Evolutionary conservation across 2,329 filamentous ascomycete species (phyloP).

Genomic region (Chrysoporthe deuterocubensis): DNA sequence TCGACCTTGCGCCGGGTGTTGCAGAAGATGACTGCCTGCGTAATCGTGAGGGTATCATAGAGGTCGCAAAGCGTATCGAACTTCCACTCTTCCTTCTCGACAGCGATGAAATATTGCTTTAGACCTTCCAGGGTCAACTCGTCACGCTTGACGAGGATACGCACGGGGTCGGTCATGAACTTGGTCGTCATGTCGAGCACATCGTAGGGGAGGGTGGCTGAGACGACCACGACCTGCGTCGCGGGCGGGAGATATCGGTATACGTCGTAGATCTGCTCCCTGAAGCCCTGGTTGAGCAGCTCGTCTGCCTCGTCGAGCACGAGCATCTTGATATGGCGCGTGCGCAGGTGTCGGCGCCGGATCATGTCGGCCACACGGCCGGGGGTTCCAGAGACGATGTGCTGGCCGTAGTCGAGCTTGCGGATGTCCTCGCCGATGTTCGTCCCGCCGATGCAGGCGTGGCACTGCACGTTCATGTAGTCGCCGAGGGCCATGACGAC

Average conservation of each 20-base stretch:
- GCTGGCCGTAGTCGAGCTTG: slow-evolving; percentile 91
- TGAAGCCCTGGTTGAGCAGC: slow-evolving; percentile 95
- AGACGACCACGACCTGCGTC: slow-evolving; percentile 97
- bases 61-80: slow-evolving; percentile 97
- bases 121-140: slow-evolving; percentile 99
- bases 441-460: slow-evolving; percentile 98
- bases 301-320: slow-evolving; percentile 99
- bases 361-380: slow-evolving; percentile 99
- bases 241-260: slow-evolving; percentile 98
- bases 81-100: slow-evolving; percentile 99
- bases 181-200: slow-evolving; percentile 99
- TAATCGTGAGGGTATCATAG: slow-evolving; percentile 99
- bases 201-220: slow-evolving; percentile 98
- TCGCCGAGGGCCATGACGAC: slow-evolving; percentile 98
- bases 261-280: slow-evolving; percentile 99
- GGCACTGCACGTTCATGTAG: slow-evolving; percentile 99
- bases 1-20: slow-evolving; percentile 99
- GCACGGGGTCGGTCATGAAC: slow-evolving; percentile 99
- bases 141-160: slow-evolving; percentile 99
- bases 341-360: slow-evolving; percentile 95
- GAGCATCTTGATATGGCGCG: slow-evolving; percentile 99
- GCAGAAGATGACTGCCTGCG: slow-evolving; percentile 99
- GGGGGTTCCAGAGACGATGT: slow-evolving; percentile 96
- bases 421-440: slow-evolving; percentile 99
- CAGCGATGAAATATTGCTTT: slow-evolving; percentile 99